Conservation (phyloP, 1,139 yeast species). For the Candida glucosophila region DNA sequence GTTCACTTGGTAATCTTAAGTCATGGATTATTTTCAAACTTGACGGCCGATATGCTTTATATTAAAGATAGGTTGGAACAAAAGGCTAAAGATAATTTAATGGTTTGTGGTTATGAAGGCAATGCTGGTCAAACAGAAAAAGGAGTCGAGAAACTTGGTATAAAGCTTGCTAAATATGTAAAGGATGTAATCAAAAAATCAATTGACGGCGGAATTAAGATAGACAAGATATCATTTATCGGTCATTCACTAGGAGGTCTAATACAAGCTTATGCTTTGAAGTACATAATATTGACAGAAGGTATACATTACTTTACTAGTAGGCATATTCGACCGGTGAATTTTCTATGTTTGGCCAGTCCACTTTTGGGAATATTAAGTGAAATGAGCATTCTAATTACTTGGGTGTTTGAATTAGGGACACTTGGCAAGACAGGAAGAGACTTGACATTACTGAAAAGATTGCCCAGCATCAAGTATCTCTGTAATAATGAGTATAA, state of each 20-base stretch:
- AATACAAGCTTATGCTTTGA: constrained; percentile 83
- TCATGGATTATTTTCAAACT: constrained; percentile 88
- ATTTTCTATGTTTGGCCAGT: constrained; percentile 76
- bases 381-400: constrained; percentile 81
- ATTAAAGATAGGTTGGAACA: constrained; percentile 70
- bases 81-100: constrained; percentile 50
- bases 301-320: constrained; percentile 50
- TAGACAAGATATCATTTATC: constrained; percentile 67
- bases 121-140: constrained; percentile 86
- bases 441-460: constrained; percentile 59
- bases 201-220: constrained; percentile 19
- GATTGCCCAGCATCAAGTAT: constrained; percentile 13
- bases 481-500: constrained; percentile 2
- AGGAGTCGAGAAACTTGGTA: constrained; percentile 79
- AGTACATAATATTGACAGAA: constrained; percentile 51
- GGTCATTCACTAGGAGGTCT: constrained; percentile 93
- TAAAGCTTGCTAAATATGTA: constrained; percentile 65
- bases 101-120: constrained; percentile 74
- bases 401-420: constrained; percentile 77
- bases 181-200: constrained; percentile 25
- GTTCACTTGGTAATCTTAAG: constrained; percentile 71
- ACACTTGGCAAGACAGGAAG: constrained; percentile 89
- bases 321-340: constrained; percentile 47
- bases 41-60: constrained; percentile 82
- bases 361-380: constrained; percentile 78